Conservation (phyloP, 2,329 filamentous ascomycete genomes). For the Paramyrothecium roridum region DNA sequence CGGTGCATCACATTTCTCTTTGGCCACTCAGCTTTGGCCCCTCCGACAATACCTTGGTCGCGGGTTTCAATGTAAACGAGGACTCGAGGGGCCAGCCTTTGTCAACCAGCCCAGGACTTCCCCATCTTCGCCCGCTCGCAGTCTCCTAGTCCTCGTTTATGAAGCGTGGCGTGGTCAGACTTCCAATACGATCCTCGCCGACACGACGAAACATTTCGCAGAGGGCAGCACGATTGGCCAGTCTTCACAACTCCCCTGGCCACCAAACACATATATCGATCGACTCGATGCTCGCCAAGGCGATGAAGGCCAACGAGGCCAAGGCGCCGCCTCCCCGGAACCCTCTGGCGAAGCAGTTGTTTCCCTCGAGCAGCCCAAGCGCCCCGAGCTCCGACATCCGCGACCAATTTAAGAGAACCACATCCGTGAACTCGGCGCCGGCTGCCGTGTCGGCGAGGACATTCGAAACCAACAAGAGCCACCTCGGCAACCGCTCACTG, state of each 20-base stretch:
- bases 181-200: conserved; percentile 33
- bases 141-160: conserved; percentile 23
- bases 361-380: conserved; percentile 54
- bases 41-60: background rate
- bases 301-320: conserved; percentile 34
- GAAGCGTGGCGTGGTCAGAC: conserved; percentile 26
- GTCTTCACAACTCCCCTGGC: conserved; percentile 14
- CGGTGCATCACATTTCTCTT: background rate
- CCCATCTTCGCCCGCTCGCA: too few species aligned
- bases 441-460: conserved; percentile 38
- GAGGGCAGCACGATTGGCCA: conserved; percentile 17
- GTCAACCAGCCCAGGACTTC: background rate
- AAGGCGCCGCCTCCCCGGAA: conserved; percentile 28
- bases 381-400: conserved; percentile 44
- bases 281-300: conserved; percentile 32
- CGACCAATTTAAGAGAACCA: conserved; percentile 46
- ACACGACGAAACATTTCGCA: conserved; percentile 21
- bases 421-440: conserved; percentile 27
- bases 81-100: background rate
- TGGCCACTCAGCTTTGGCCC: background rate
- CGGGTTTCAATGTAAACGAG: background rate
- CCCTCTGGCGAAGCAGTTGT: conserved; percentile 47
- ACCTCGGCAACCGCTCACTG: conserved; percentile 23
- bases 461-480: conserved; percentile 18
- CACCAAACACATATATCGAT: conserved; percentile 9